Evolutionary conservation across 495 filamentous ascomycete species (phyloP).

Genomic region (Tuber melanosporum): DNA sequence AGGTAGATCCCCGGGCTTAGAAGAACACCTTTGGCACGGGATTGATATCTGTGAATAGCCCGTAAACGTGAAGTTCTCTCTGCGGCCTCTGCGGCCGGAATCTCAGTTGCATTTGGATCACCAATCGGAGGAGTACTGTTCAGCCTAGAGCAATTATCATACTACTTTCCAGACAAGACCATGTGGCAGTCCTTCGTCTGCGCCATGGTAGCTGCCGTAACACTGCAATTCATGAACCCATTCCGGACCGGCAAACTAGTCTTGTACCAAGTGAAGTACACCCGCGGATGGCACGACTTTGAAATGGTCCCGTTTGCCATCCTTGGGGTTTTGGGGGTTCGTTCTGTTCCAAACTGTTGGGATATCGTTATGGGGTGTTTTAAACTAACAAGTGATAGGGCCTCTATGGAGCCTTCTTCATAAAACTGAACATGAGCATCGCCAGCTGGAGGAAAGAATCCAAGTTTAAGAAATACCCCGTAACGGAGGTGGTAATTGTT

Average conservation of each 20-base stretch:
- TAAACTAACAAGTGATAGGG: slow-evolving; percentile 46
- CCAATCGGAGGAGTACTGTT: slow-evolving; percentile 92
- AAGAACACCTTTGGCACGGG: background rate
- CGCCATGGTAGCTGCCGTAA: slow-evolving; percentile 94
- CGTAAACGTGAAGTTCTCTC: slow-evolving; percentile 94
- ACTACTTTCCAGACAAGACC: slow-evolving; percentile 98
- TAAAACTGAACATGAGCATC: slow-evolving; percentile 84
- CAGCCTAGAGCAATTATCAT: slow-evolving; percentile 92
- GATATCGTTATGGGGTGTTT: slow-evolving; percentile 5
- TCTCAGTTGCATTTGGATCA: slow-evolving; percentile 95
- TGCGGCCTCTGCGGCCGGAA: slow-evolving; percentile 86
- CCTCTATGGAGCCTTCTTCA: slow-evolving; percentile 88
- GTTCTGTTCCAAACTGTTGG: slow-evolving; percentile 10
- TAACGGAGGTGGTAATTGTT: slow-evolving; percentile 68
- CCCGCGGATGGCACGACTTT: slow-evolving; percentile 85
- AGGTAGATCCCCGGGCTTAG: slow-evolving; percentile 49
- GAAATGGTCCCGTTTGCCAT: slow-evolving; percentile 84
- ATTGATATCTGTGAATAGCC: slow-evolving; percentile 49
- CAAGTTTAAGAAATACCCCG: slow-evolving; percentile 56
- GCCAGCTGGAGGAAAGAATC: slow-evolving; percentile 69
- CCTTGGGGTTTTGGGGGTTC: slow-evolving; percentile 71
- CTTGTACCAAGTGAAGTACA: slow-evolving; percentile 93
- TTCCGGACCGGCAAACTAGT: slow-evolving; percentile 95
- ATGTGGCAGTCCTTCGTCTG: slow-evolving; percentile 99
- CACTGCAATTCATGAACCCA: slow-evolving; percentile 84